Base-by-base conservation (phyloP, 371 early-diverging fungal genomes). In the Homolaphlyctis polyrhiza region DNA sequence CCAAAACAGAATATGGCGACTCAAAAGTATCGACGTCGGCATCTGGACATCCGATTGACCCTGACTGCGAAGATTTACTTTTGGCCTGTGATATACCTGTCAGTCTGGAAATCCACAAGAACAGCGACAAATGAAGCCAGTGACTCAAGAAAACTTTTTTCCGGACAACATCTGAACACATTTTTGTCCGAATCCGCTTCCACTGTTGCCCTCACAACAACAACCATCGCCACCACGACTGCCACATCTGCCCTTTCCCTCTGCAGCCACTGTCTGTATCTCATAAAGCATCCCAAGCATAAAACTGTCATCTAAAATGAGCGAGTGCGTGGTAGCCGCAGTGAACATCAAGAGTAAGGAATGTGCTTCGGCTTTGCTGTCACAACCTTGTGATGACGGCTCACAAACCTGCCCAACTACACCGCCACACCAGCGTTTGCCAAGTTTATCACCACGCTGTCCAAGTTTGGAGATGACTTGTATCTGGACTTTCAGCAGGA, bases 401-500 rank as follows among this genome's bases (percentile, higher is more conserved):
- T 18, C 18, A 39, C 8, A 8, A 18, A 39, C 11, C 39, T 39
- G 39, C 39, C 52, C 27, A 14, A 51, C 32, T 11, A 21, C n/a
- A 8, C 47, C 18, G 25, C 47, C 2, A 27, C 28, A 2, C 11
- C 61, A 77, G 77, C 77, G 14, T 82, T 84, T 60, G 68, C 77
- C 52, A 70, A 67, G 50, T 74, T 79, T 33, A 65, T 84, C 28
- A 74, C 75, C 58, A 72, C 75, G 35, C 70, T 86, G 47, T 60
- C 70, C 55, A 76, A 76, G 54, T 72, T 83, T 32, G 80, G 84
- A 39, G 79, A 80, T 29, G 81, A 84, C 33, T 66, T 85, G 27
- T 75, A 75, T 35, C 67, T 84, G 28, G 81, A 80, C 39, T 76
- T 78, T 16, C 35, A 54, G 35, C 30, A 43, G n/a, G 49, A 36